Base-by-base conservation (phyloP, 805 yeast genomes). In the Lipomyces spencermartinsiae region DNA sequence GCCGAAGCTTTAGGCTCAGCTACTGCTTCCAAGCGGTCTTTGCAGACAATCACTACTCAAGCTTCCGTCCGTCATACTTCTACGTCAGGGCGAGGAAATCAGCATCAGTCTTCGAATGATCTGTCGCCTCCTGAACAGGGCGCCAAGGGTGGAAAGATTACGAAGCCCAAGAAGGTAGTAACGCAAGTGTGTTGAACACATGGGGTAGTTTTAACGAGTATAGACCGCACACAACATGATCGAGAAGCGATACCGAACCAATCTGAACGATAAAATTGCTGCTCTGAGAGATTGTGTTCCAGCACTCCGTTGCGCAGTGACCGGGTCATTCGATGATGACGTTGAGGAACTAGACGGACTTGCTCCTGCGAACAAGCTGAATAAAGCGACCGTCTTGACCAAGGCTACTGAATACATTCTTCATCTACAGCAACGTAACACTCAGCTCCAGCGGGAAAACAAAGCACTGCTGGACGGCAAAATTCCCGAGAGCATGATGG, bases 391-490 rank as follows among this genome's bases (percentile, higher is more conserved):
- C 35, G 89, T 91, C 14, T 80, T 91, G 63, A 83, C 91, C 51
- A 91, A 91, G 75, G 91, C 93, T 8, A 88, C 92, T 0, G 96
- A 91, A 78, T 91, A 91, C 77, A 91, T 91, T 74, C 82, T 84
- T 74, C 92, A 90, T 76, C 80, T 91, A 71, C 93, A 91, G 76
- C 76, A 79, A 64, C 86, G 88, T 69, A 90, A 89, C 73, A 76
- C 78, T 2, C 76, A 79, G 46, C 79, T 91, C 73, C 75, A 69
- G 92, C 90, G 76, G 16, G 72, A 69, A 39, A 81, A 87, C 64
- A 80, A 83, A 53, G 84, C 84, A 63, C 78, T 89, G 61, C 75
- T 81, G 29, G 74, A 74, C 39, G 70, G 72, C 35, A 57, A 65
- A 43, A 39, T 62, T 33, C 70, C 73, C 39, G 60, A 58, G 6